phyloP scores from a whole-genome alignment of 768 basidiomycete genomes.

The Hypsizygus marmoreus region DNA sequence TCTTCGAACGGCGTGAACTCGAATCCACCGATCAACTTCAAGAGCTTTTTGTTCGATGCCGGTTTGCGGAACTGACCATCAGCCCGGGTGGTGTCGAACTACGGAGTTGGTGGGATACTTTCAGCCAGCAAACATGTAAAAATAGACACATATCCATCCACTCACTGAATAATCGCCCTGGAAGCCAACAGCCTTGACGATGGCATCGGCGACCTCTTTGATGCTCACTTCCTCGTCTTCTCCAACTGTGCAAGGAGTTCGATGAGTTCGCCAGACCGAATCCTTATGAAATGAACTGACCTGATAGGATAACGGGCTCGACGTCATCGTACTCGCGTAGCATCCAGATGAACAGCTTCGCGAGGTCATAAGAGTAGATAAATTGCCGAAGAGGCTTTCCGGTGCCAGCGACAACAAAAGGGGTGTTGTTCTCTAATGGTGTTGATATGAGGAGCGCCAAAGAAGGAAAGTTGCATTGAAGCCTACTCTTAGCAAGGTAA shows the following conservation, averaged over 20 bases:
- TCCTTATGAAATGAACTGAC: slow-evolving; percentile 36
- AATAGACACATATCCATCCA: no score
- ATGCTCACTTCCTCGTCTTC: slow-evolving; percentile 96
- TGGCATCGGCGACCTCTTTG: slow-evolving; percentile 86
- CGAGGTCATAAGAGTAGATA: slow-evolving; percentile 95
- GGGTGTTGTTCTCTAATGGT: slow-evolving; percentile 70
- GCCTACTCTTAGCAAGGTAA: slow-evolving; percentile 82
- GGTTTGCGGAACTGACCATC: slow-evolving; percentile 98
- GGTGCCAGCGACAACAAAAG: slow-evolving; percentile 86
- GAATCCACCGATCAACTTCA: slow-evolving; percentile 77
- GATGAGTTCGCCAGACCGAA: slow-evolving; percentile 1
- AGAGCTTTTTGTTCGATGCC: slow-evolving; percentile 87
- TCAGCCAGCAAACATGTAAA: no score
- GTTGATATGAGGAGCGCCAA: slow-evolving; percentile 3
- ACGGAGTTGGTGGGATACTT: neutral
- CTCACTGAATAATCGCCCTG: slow-evolving; percentile 72
- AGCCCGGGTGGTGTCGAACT: slow-evolving; percentile 84
- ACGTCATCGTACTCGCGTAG: slow-evolving; percentile 89
- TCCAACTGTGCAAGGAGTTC: slow-evolving; percentile 55
- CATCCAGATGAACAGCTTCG: slow-evolving; percentile 94
- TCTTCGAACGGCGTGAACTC: slow-evolving; percentile 89
- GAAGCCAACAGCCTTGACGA: slow-evolving; percentile 83
- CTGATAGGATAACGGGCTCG: slow-evolving; percentile 91
- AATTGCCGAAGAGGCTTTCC: slow-evolving; percentile 96
- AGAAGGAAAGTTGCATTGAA: neutral